These are phyloP conservation scores for Hanseniaspora jakobsenii DNA, from an alignment of 805 yeast genomes.

Conservation along the genomic window DNA sequence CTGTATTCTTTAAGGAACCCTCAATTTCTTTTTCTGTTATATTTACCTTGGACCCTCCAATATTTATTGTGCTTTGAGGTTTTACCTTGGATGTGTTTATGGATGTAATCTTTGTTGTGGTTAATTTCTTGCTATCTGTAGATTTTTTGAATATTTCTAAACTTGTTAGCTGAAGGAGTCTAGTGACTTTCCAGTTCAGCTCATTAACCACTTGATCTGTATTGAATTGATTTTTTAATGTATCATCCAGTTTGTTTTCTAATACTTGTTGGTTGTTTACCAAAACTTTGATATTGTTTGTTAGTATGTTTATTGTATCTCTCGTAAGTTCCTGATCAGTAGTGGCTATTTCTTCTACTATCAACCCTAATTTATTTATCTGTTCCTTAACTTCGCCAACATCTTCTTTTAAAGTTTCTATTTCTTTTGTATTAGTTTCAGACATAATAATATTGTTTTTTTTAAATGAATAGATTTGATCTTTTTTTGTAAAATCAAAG, in stretches of 20 bases:
- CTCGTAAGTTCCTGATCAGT: slow-evolving; percentile 16
- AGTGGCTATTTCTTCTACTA: slow-evolving; percentile 9
- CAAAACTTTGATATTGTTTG: slow-evolving; percentile 24
- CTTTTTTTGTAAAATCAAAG: too few species aligned
- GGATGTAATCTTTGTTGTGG: slow-evolving; percentile 5
- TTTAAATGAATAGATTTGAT: too few species aligned
- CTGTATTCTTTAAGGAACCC: slow-evolving; percentile 12
- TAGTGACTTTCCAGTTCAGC: slow-evolving; percentile 19
- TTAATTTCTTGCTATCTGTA: neutral
- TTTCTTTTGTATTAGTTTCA: slow-evolving; percentile 18
- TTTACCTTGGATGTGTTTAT: neutral
- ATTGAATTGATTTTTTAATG: slow-evolving; percentile 28
- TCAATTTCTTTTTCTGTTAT: neutral
- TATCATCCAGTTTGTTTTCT: slow-evolving; percentile 29
- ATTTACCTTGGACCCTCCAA: slow-evolving; percentile 2
- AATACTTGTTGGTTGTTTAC: slow-evolving; percentile 28
- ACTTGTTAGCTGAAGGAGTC: slow-evolving; percentile 9
- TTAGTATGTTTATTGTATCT: slow-evolving; percentile 20
- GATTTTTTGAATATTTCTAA: slow-evolving; percentile 2
- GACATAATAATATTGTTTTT: too few species aligned
- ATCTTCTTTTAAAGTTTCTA: slow-evolving; percentile 19
- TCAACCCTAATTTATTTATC: neutral
- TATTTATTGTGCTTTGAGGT: neutral
- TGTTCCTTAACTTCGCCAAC: slow-evolving; percentile 6
- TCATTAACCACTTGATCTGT: slow-evolving; percentile 28